Evolutionary conservation across 768 basidiomycete genomes (phyloP).

Genomic region (Naganishia vaughanmartiniae): DNA sequence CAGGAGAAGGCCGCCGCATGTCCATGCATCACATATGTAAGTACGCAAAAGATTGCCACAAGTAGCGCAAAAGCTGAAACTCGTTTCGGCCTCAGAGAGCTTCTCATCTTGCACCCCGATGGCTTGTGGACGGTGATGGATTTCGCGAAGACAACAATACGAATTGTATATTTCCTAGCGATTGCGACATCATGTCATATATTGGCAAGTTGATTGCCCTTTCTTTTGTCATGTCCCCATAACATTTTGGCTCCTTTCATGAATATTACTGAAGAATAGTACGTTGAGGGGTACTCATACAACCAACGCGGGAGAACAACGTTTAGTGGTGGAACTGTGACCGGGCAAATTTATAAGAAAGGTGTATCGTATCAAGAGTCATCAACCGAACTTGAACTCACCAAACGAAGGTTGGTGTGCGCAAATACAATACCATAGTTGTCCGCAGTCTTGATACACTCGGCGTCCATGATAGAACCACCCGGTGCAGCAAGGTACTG

Average conservation of each 20-base stretch:
- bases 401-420: constrained; percentile 80
- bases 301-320: constrained; percentile 18
- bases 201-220: constrained; percentile 25
- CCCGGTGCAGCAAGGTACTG: constrained; percentile 78
- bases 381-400: constrained; percentile 61
- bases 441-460: constrained; percentile 94
- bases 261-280: not conserved
- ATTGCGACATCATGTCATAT: constrained; percentile 20
- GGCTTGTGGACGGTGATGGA: too few relatives aligned
- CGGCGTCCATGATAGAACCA: constrained; percentile 95
- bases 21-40: constrained; percentile 2
- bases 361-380: not conserved
- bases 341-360: not conserved
- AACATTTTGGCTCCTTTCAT: constrained; percentile 14
- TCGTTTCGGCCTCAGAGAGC: not conserved
- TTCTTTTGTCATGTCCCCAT: constrained; percentile 17
- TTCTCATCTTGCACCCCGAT: not conserved
- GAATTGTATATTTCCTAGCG: not conserved
- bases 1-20: not conserved
- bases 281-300: constrained; percentile 19
- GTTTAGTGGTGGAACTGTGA: constrained; percentile 35
- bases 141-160: too few relatives aligned
- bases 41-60: not conserved
- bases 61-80: not conserved
- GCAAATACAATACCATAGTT: constrained; percentile 88